Base-by-base conservation (phyloP, 345 rosid species). In the Euclidium syriacum region DNA sequence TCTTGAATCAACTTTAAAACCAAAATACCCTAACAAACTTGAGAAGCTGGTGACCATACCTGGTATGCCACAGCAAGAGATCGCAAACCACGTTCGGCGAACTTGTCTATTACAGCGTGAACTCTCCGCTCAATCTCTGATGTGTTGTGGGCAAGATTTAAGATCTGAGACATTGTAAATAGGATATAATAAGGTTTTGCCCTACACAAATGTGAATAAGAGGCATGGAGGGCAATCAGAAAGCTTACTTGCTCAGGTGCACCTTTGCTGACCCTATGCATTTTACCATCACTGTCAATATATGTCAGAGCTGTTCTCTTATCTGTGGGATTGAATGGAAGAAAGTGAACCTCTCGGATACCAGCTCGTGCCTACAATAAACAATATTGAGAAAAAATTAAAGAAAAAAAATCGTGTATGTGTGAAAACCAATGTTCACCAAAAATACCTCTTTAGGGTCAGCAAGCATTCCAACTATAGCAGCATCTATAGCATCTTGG, bases 251-350 rank as follows among this genome's bases (percentile, higher is more conserved):
- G 99, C 76, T 94, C 99, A 0, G 99, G 99, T 50, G 99, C 99
- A 57, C 99, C 99, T 81, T 92, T 92, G 79, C 97, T 92, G 60
- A 92, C 98, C 78, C 98, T 84, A 52, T 85, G 97, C 99, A 87
- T 87, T 85, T 78, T 90, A 67, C 89, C 95, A 17, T 78, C 79
- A 73, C 62, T 23, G 52, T 87, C 97, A 59, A 80, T 67, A 52
- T 90, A 94, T 14, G 97, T 94, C 63, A 94, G 76, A 38, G 99
- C 99, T 5, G 97, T 94, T 46, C 99, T 82, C 85, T 90, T 94
- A 67, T 94, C 99, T 30, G 99, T 90, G 20, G 99, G 99, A 62
- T 94, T 94, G 64, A 94, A 94, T 2, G 99, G 99, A 70, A 94
- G 99, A 71, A 94, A 94, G 67, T 94, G 99, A 53, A 90, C 67